Percentiles rank a stretch among this genome's conserved stretches.
phyloP scores from a whole-genome alignment of 768 basidiomycete species.

The Leucocoprinus leucothites region DNA sequence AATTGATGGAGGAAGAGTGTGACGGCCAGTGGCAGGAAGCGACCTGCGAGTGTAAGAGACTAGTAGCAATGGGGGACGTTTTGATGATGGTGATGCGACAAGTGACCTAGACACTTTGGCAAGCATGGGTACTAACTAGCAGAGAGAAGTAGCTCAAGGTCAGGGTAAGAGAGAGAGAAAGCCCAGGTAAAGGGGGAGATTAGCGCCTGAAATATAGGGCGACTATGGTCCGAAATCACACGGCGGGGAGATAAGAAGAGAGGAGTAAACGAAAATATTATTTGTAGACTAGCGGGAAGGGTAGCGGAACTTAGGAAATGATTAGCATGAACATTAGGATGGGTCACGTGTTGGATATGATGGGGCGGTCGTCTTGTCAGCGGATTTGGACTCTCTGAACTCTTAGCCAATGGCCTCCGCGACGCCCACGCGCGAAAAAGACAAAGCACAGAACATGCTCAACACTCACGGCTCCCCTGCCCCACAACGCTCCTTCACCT shows the following conservation, averaged over 20 bases:
- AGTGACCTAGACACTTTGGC: neutral
- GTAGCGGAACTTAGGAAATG: neutral
- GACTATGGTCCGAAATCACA: conserved; percentile 1
- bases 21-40: neutral
- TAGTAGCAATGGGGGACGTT: neutral
- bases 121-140: conserved; percentile 3
- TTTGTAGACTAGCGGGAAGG: neutral
- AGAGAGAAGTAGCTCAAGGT: neutral
- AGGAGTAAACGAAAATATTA: neutral
- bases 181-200: no score
- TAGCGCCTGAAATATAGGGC: neutral
- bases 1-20: neutral
- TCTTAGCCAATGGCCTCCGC: conserved; percentile 15
- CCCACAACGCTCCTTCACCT: conserved; percentile 26
- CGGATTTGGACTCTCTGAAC: conserved; percentile 1
- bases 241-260: neutral
- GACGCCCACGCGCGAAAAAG: conserved; percentile 31
- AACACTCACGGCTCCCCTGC: conserved; percentile 30
- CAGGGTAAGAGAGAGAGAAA: neutral
- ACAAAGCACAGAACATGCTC: conserved; percentile 29
- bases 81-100: conserved; percentile 1
- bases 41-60: neutral
- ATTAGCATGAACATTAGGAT: no score
- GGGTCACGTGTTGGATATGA: conserved; percentile 3
- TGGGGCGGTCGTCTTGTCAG: conserved; percentile 3